phyloP scores from a whole-genome alignment of 495 filamentous ascomycete genomes.

The Penicillium canariense region DNA sequence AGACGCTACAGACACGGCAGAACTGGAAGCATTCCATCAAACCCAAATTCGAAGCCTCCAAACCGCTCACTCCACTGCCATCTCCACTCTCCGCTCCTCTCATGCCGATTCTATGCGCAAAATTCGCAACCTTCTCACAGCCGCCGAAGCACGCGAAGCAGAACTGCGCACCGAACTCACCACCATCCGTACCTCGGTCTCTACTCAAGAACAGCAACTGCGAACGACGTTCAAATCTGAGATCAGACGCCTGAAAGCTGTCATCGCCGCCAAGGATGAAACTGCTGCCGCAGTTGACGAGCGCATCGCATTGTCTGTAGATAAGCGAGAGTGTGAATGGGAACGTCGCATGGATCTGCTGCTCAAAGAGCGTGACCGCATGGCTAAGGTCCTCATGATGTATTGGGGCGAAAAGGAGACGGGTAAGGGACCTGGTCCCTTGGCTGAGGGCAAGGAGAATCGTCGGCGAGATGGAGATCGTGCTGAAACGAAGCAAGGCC shows the following conservation, averaged over 20 bases:
- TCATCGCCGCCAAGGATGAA: constrained; percentile 43
- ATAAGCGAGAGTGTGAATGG: constrained; percentile 53
- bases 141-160: constrained; percentile 45
- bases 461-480: constrained; percentile 18
- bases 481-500: constrained; percentile 30
- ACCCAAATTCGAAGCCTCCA: constrained; percentile 40
- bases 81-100: constrained; percentile 40
- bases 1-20: constrained; percentile 10
- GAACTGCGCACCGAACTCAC: constrained; percentile 39
- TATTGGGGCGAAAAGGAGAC: constrained; percentile 51
- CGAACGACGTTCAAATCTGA: constrained; percentile 32
- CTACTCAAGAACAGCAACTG: constrained; percentile 25
- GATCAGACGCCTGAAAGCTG: constrained; percentile 32
- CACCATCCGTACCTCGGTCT: constrained; percentile 24
- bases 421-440: constrained; percentile 21
- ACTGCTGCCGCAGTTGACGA: constrained; percentile 39
- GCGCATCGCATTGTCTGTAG: constrained; percentile 43
- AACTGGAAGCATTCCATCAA: constrained; percentile 36
- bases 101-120: constrained; percentile 44
- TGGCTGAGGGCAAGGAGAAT: constrained; percentile 28
- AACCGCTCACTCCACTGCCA: constrained; percentile 36
- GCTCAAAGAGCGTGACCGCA: constrained; percentile 55
- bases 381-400: constrained; percentile 51
- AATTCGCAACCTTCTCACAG: constrained; percentile 38
- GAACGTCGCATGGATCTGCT: constrained; percentile 48